Percentiles rank a stretch among this genome's conserved stretches.
Conservation (phyloP, 148 eudicot species). For the Chenopodium quinoa region DNA sequence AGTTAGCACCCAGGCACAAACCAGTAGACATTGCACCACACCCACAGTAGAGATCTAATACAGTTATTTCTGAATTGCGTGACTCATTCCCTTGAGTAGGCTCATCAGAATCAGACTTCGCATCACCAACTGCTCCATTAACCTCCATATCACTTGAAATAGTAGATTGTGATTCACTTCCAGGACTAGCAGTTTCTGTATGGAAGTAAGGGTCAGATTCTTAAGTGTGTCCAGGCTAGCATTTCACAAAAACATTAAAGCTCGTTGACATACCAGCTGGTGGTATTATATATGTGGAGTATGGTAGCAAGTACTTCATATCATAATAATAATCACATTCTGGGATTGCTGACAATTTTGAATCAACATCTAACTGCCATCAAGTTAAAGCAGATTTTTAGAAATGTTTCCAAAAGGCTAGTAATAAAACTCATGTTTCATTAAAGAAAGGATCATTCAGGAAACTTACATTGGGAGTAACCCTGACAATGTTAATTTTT, state of each 20-base stretch:
- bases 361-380: slow-evolving; percentile 43
- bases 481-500: slow-evolving; percentile 41
- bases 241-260: not conserved
- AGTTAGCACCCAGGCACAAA: slow-evolving; percentile 62
- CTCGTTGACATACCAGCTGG: slow-evolving; percentile 36
- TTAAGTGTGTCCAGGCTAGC: not conserved
- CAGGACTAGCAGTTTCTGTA: slow-evolving; percentile 33
- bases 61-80: slow-evolving; percentile 26
- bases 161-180: slow-evolving; percentile 59
- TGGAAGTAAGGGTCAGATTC: not conserved
- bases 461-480: slow-evolving; percentile 48
- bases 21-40: slow-evolving; percentile 94
- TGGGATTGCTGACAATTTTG: slow-evolving; percentile 27
- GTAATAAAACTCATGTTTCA: not conserved
- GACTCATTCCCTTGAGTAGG: slow-evolving; percentile 13
- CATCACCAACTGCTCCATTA: slow-evolving; percentile 15
- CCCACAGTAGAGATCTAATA: slow-evolving; percentile 61
- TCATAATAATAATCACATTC: slow-evolving; percentile 71
- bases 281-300: slow-evolving; percentile 45
- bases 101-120: slow-evolving; percentile 19
- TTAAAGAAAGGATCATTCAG: not conserved
- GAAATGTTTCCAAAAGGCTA: not conserved
- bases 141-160: slow-evolving; percentile 49
- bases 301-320: slow-evolving; percentile 54
- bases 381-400: not conserved